Percentiles rank a stretch among this genome's conserved stretches.
phyloP scores from a whole-genome alignment of 352 stramenopile species.

The Phytopythium ostracodes region DNA sequence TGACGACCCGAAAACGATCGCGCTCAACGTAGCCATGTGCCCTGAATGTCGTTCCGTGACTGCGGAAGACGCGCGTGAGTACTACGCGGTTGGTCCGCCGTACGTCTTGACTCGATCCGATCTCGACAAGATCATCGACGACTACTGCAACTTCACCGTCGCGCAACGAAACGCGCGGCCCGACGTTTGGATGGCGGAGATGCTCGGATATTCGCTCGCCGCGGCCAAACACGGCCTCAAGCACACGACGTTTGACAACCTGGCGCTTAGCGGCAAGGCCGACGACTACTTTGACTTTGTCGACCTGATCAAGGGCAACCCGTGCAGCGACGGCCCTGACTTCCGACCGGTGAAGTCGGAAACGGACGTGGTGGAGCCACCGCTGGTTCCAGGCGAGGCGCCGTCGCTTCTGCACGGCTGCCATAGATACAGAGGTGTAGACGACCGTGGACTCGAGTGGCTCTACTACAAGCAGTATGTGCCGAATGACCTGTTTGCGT shows the following conservation, averaged over 20 bases:
- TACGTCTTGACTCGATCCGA: slow-evolving; percentile 57
- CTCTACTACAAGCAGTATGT: slow-evolving; percentile 62
- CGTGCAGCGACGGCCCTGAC: slow-evolving; percentile 31
- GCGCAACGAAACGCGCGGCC: slow-evolving; percentile 31
- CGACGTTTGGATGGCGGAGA: slow-evolving; percentile 41
- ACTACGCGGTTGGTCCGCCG: slow-evolving; percentile 49
- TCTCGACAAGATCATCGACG: slow-evolving; percentile 44
- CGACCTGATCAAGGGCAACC: slow-evolving; percentile 50
- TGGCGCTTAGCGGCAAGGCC: slow-evolving; percentile 45
- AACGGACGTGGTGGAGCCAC: slow-evolving; percentile 10
- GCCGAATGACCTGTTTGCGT: slow-evolving; percentile 68
- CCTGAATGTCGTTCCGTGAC: slow-evolving; percentile 43
- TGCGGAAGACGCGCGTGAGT: slow-evolving; percentile 38
- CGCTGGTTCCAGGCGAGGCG: slow-evolving; percentile 38
- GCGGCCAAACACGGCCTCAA: slow-evolving; percentile 63
- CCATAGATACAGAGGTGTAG: slow-evolving; percentile 35
- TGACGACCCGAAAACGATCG: slow-evolving; percentile 17
- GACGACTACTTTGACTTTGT: slow-evolving; percentile 65
- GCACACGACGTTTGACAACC: slow-evolving; percentile 71
- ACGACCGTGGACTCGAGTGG: slow-evolving; percentile 51
- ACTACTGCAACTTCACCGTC: slow-evolving; percentile 65
- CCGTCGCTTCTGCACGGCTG: slow-evolving; percentile 44
- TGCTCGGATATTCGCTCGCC: slow-evolving; percentile 57
- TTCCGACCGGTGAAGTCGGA: slow-evolving; percentile 14
- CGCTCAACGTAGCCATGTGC: slow-evolving; percentile 35